Evolutionary conservation across 352 stramenopile genomes (phyloP).

Genomic region (Hyaloperonospora brassicae): DNA sequence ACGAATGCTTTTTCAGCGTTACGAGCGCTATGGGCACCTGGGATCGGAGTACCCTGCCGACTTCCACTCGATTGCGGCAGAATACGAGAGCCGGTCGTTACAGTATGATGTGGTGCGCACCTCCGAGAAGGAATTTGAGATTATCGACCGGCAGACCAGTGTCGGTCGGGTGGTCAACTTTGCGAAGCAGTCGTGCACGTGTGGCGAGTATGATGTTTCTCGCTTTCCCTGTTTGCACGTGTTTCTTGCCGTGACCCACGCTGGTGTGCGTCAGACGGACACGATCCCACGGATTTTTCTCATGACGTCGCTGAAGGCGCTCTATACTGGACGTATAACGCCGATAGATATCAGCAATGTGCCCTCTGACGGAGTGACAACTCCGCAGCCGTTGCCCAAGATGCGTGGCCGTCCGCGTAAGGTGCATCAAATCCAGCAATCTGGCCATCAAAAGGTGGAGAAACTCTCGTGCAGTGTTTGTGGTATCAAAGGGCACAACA

Average conservation of each 20-base stretch:
- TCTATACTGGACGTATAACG: slow-evolving; percentile 64
- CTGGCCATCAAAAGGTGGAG: slow-evolving; percentile 55
- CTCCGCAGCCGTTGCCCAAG: slow-evolving; percentile 48
- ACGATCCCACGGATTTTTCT: slow-evolving; percentile 76
- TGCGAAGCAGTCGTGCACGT: slow-evolving; percentile 63
- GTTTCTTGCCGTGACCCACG: slow-evolving; percentile 56
- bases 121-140: slow-evolving; percentile 61
- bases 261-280: slow-evolving; percentile 54
- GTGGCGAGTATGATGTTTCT: slow-evolving; percentile 64
- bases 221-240: slow-evolving; percentile 76
- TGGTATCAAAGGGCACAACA: slow-evolving; percentile 79
- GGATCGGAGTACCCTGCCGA: slow-evolving; percentile 68
- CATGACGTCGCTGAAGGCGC: slow-evolving; percentile 65
- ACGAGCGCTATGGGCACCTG: slow-evolving; percentile 63
- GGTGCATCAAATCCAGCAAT: slow-evolving; percentile 75
- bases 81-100: slow-evolving; percentile 54
- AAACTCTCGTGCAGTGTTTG: slow-evolving; percentile 75
- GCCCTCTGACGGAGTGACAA: slow-evolving; percentile 46
- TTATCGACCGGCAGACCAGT: slow-evolving; percentile 62
- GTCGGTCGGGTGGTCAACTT: slow-evolving; percentile 69
- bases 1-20: slow-evolving; percentile 64
- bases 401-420: slow-evolving; percentile 60
- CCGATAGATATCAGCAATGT: slow-evolving; percentile 75
- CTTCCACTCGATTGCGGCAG: slow-evolving; percentile 49
- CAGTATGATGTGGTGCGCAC: slow-evolving; percentile 64